A percentile compares a stretch with the other conserved stretches of the same genome.
These are phyloP conservation scores for Nitzschia inconspicua DNA, from an alignment of 108 stramenopile genomes.

Conservation along the genomic window DNA sequence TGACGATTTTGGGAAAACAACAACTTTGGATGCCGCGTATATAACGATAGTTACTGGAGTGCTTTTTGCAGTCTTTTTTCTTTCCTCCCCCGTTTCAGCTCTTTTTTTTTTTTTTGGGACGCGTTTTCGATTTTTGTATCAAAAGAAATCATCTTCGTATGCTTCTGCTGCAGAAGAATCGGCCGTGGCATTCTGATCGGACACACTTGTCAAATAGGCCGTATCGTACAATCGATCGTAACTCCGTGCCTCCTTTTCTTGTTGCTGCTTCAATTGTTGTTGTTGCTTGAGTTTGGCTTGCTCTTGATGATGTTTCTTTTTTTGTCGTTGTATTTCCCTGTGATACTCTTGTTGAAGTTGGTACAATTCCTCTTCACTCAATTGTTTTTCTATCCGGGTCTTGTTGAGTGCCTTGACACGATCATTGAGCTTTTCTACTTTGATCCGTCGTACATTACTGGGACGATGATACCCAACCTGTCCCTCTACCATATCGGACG, in stretches of 20 bases:
- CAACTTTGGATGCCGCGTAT: no score
- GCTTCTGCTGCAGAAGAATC: conserved; percentile 83
- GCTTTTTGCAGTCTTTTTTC: no score
- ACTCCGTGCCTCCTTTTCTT: conserved; percentile 57
- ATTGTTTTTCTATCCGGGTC: conserved; percentile 50
- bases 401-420: conserved; percentile 76
- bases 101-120: no score
- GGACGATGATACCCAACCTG: conserved; percentile 81
- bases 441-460: conserved; percentile 67
- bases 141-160: conserved; percentile 74
- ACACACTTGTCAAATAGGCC: conserved; percentile 59
- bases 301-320: conserved; percentile 57
- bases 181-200: conserved; percentile 61
- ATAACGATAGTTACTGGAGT: no score
- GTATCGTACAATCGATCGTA: conserved; percentile 73
- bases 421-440: conserved; percentile 72
- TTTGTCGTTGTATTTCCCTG: conserved; percentile 58
- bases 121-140: no score
- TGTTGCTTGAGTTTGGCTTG: conserved; percentile 50
- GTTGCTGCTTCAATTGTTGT: conserved; percentile 27
- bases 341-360: conserved; percentile 57
- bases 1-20: no score
- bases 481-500: conserved; percentile 70
- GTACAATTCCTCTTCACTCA: conserved; percentile 50
- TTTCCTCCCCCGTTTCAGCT: no score